Conservation (phyloP, 164 flowering plant species). For the Cinnamomum micranthum region DNA sequence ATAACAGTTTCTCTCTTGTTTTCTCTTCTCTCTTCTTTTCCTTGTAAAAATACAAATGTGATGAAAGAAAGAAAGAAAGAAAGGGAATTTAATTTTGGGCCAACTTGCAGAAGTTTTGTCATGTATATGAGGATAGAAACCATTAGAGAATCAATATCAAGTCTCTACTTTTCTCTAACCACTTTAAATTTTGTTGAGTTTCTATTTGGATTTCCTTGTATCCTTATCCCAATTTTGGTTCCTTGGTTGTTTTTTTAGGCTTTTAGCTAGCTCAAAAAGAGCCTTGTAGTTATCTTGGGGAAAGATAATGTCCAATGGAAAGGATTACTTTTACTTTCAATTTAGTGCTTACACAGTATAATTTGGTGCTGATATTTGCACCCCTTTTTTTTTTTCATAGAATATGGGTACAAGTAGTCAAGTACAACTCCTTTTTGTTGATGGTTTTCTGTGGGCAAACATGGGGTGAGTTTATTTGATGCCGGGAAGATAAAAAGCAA, state of each 20-base stretch:
- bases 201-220: background rate
- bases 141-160: background rate
- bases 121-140: background rate
- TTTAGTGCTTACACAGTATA: background rate
- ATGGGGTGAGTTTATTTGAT: background rate
- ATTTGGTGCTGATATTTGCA: background rate
- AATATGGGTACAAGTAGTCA: background rate
- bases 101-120: conserved; percentile 1
- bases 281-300: background rate
- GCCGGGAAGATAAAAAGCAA: background rate
- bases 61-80: background rate
- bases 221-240: background rate
- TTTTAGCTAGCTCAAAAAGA: background rate
- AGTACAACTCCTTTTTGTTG: background rate
- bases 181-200: background rate
- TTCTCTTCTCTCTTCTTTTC: background rate
- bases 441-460: background rate
- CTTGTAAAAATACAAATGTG: background rate
- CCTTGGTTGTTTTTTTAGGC: background rate
- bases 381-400: background rate
- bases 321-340: background rate
- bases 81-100: background rate
- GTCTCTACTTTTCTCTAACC: background rate
- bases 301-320: background rate
- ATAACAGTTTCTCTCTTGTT: conserved; percentile 21